These are phyloP conservation scores for Taphrina deformans DNA, from an alignment of 1,139 yeast genomes.

Conservation along the genomic window DNA sequence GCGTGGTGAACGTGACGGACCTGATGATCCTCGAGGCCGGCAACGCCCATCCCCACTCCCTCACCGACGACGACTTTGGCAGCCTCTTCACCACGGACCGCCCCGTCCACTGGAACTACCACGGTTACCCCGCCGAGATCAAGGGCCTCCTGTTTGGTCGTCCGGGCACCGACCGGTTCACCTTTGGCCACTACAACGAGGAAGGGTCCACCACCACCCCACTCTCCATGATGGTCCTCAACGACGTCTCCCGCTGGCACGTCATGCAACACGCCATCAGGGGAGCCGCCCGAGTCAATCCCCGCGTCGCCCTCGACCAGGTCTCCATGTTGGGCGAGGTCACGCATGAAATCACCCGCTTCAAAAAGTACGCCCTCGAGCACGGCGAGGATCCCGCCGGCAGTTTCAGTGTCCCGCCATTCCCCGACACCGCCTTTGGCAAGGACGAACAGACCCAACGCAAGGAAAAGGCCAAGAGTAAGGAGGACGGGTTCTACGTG, in stretches of 20 bases:
- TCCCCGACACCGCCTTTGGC: conserved; percentile 16
- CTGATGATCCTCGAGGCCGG: conserved; percentile 38
- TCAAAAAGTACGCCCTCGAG: conserved; percentile 36
- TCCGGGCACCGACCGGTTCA: conserved; percentile 37
- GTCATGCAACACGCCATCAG: conserved; percentile 38
- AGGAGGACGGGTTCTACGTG: conserved; percentile 18
- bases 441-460: not conserved
- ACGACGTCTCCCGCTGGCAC: conserved; percentile 39
- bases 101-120: conserved; percentile 40
- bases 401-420: conserved; percentile 38
- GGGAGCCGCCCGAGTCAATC: conserved; percentile 37
- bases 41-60: conserved; percentile 39
- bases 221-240: conserved; percentile 39
- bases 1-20: conserved; percentile 41
- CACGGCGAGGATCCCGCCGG: conserved; percentile 39
- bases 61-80: conserved; percentile 35
- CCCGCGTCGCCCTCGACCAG: conserved; percentile 35
- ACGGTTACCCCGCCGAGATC: conserved; percentile 40
- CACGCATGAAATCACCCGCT: conserved; percentile 36
- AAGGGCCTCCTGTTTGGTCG: conserved; percentile 39
- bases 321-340: conserved; percentile 36
- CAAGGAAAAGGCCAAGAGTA: not conserved
- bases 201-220: conserved; percentile 41
- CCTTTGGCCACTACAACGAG: conserved; percentile 39
- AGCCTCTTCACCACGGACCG: conserved; percentile 38